Base-by-base conservation (phyloP, 1,139 yeast genomes). In the Zygotorulaspora mrakii region DNA sequence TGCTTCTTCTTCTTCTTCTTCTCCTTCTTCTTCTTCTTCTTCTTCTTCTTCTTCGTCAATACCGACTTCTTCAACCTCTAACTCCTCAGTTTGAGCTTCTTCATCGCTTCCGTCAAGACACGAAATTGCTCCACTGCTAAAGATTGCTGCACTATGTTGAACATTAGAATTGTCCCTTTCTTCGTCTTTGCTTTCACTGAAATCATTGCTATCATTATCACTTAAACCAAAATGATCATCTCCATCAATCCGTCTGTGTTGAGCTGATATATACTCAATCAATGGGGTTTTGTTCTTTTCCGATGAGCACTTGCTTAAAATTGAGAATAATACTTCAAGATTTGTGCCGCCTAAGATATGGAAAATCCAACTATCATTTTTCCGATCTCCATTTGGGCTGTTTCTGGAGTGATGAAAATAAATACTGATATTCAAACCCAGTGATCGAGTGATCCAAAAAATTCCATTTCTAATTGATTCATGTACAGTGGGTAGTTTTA, bases 361-460 rank as follows among this genome's bases (percentile, higher is more conserved):
- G 14, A 20, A 21, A 34, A 24, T 20, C 21, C 37, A 17, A 25
- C n/a, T 21, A 12, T 37, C 36, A 7, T 14, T 21, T 23, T 33
- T 29, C 11, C 32, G 28, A 8, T 25, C n/a, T 5, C 16, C 26
- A 11, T 30, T 18, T 1, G 32, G 13, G 21, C 13, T 24, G 3
- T 34, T 17, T 9, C 20, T 21, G 17, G 8, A 17, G 26, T 22
- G 39, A 22, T 20, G 20, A 14, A 38, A 38, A 23, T 22, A 12
- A 13, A 35, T 35, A 2, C 33, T 28, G 5, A 38, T 39, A 26
- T 34, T 38, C 25, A 38, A 29, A 10, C 69, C 69, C 21, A 66
- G 52, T 14, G 70, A 33, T 64, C 49, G 67, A 66, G 22, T 64
- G 64, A 42, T 65, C 37, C 29, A 46, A 48, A 32, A 55, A 34